phyloP scores from a whole-genome alignment of 164 flowering plant genomes.

The Dillenia turbinata region DNA sequence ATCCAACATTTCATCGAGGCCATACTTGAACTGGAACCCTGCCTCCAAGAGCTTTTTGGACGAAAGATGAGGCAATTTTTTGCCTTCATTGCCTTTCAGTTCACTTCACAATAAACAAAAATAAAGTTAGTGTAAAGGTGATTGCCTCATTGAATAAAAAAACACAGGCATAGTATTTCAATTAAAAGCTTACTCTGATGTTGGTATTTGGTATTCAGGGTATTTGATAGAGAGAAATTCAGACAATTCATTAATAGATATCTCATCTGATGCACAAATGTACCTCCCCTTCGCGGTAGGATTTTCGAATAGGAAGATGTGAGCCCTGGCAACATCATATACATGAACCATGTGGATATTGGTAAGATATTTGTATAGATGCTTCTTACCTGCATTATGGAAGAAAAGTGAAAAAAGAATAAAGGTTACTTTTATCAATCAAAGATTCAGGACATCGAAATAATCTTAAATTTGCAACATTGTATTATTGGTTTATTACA shows the following conservation, averaged over 20 bases:
- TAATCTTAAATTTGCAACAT: too few species aligned
- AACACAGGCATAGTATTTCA: background rate
- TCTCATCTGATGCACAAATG: conserved; percentile 15
- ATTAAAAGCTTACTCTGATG: conserved; percentile 30
- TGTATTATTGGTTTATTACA: too few species aligned
- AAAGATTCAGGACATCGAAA: too few species aligned
- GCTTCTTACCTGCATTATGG: too few species aligned
- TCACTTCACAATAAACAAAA: conserved; percentile 11
- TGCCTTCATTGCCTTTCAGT: conserved; percentile 11
- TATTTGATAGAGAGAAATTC: conserved; percentile 28
- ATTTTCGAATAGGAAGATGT: conserved; percentile 15
- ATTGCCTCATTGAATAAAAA: background rate
- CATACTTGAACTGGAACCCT: conserved; percentile 45
- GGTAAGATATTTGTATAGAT: too few species aligned
- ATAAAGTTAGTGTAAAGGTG: too few species aligned
- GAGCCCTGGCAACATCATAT: conserved; percentile 21
- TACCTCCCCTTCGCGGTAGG: conserved; percentile 19
- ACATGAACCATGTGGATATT: conserved; percentile 15
- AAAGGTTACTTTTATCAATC: too few species aligned
- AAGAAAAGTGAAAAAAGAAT: too few species aligned
- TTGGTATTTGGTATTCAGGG: conserved; percentile 36
- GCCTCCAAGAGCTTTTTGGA: conserved; percentile 45
- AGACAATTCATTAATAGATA: conserved; percentile 11
- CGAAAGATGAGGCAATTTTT: conserved; percentile 14
- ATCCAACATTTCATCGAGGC: conserved; percentile 45